Base-by-base conservation (phyloP, 1,284 basidiomycete genomes). In the Irpex sp. region DNA sequence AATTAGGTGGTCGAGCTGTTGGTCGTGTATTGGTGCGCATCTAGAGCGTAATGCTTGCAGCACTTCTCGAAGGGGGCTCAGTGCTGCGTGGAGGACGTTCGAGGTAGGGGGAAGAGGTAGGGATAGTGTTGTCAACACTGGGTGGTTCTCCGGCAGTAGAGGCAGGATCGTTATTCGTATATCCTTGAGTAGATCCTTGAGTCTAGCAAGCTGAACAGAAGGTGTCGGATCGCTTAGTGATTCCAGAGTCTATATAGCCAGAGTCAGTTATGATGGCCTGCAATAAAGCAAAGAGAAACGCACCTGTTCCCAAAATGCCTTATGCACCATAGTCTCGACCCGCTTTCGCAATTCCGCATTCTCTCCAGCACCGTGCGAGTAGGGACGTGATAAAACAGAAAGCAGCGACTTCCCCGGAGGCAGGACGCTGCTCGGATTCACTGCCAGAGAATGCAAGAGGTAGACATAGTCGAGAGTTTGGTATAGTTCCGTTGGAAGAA, bases 281-380 rank as follows among this genome's bases (percentile, higher is more conserved):
- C 21, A 10, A 33, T 28, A n/a, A 60, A 42, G 57, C 33, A 8
- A 54, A 47, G 36, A n/a, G n/a, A 3, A 33, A 58, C 74, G 64
- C 67, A 88, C 88, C 78, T 88, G 81, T 49, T 85, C 83, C 88
- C 88, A 91, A 68, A 90, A 91, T 5, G 85, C 87, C 53, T 73
- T 75, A 68, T 86, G 83, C 14, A 82, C 80, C 5, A 82, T 75
- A 59, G 80, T 76, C 62, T 81, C 80, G 5, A 91, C 84, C 62
- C 77, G 78, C 39, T 78, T 74, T 21, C 80, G 76, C 3, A 88
- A 64, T 12, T 70, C 70, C 5, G 75, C 69, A 16, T 54, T 23
- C 18, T 54, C 9, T 35, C 66, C 61, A 12, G 71, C 63, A 9
- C 67, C 69, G 36, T 66, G 62, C 37, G 72, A 71, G 57, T 72